phyloP scores from a whole-genome alignment of 345 rosid species.

The Raphanus raphanistrum region DNA sequence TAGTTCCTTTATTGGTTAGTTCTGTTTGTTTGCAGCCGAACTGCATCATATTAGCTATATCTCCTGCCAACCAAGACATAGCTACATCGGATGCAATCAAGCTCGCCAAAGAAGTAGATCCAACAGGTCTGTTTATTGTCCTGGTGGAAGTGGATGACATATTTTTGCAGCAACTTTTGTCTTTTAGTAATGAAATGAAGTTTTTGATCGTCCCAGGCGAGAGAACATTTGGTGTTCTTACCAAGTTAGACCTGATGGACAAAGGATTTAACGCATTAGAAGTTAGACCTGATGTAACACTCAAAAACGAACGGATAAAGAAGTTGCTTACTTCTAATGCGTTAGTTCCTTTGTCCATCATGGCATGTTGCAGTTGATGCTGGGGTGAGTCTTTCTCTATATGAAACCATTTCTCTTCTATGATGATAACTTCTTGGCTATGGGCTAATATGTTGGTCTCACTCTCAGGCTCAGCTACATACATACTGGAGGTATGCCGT shows the following conservation, averaged over 20 bases:
- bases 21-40: constrained; percentile 59
- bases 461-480: constrained; percentile 71
- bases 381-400: constrained; percentile 59
- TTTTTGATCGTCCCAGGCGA: constrained; percentile 46
- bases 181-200: too few species aligned
- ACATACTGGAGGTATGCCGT: constrained; percentile 79
- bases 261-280: constrained; percentile 92
- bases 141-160: too few species aligned
- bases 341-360: too few species aligned
- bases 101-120: constrained; percentile 87
- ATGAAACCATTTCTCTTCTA: background rate
- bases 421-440: background rate
- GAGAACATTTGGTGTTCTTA: constrained; percentile 91
- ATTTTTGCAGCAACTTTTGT: too few species aligned
- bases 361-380: constrained; percentile 85
- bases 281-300: constrained; percentile 32
- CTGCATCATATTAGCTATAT: constrained; percentile 85
- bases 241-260: constrained; percentile 97
- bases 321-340: too few species aligned
- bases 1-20: background rate
- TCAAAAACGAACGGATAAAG: too few species aligned
- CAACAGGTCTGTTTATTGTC: constrained; percentile 36
- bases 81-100: constrained; percentile 98
- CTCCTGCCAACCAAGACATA: constrained; percentile 97
- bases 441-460: constrained; percentile 14